Evolutionary conservation across 2,329 filamentous ascomycete species (phyloP).

Genomic region (Colletotrichum sp.): DNA sequence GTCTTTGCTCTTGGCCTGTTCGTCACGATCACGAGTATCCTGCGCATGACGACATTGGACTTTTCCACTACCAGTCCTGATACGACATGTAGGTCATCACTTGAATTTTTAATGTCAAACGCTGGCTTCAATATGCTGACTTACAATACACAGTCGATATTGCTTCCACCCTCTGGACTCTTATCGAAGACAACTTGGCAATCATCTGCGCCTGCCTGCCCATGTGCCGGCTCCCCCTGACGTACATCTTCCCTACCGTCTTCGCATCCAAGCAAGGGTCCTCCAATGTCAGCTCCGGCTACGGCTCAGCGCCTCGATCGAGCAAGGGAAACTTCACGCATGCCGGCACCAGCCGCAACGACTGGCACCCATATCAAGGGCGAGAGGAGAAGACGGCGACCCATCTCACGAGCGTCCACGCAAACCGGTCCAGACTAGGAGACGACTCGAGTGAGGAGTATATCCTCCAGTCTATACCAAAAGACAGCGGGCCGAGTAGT

Average conservation of each 20-base stretch:
- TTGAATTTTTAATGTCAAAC: background rate
- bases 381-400: constrained; percentile 30
- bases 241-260: constrained; percentile 37
- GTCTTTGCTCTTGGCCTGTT: constrained; percentile 48
- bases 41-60: constrained; percentile 43
- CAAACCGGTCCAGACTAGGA: background rate
- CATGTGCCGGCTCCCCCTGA: constrained; percentile 40
- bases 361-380: constrained; percentile 37
- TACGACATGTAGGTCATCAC: constrained; percentile 32
- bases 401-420: constrained; percentile 30
- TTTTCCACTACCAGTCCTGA: constrained; percentile 43
- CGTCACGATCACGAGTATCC: constrained; percentile 45
- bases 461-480: constrained; percentile 30
- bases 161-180: constrained; percentile 27
- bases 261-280: constrained; percentile 27
- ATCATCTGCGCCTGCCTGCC: constrained; percentile 30
- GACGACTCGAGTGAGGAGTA: constrained; percentile 39
- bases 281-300: constrained; percentile 11
- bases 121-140: constrained; percentile 21
- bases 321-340: constrained; percentile 10
- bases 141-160: constrained; percentile 24
- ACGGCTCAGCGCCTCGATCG: background rate
- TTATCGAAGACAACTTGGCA: constrained; percentile 25
- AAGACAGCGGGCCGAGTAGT: background rate
- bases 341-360: constrained; percentile 26